phyloP scores from a whole-genome alignment of 2,329 filamentous ascomycete genomes.

The Emericellopsis atlantica region DNA sequence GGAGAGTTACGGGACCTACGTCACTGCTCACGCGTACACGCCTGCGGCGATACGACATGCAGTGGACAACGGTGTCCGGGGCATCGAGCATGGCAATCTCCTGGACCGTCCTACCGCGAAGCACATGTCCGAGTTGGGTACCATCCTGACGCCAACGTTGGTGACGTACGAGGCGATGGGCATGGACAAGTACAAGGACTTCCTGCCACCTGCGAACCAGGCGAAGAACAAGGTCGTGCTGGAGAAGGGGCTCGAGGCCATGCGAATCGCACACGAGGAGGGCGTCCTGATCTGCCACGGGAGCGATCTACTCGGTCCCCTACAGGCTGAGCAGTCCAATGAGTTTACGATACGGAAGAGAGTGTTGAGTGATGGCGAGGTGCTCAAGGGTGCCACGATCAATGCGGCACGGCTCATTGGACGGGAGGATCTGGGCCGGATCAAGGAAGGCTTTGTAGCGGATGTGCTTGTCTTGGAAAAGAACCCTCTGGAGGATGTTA shows the following conservation, averaged over 20 bases:
- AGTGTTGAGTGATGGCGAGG: conserved; percentile 9
- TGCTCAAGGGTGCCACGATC: conserved; percentile 21
- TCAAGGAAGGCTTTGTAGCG: conserved; percentile 34
- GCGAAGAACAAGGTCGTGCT: conserved; percentile 37
- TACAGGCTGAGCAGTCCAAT: conserved; percentile 16
- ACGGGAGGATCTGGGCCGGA: conserved; percentile 33
- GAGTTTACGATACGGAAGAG: conserved; percentile 17
- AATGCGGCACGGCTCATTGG: conserved; percentile 36
- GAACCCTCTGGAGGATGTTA: conserved; percentile 44
- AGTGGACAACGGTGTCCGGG: conserved; percentile 38
- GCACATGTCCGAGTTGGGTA: conserved; percentile 33
- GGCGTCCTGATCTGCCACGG: conserved; percentile 45
- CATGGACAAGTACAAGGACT: conserved; percentile 25
- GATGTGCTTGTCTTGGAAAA: conserved; percentile 37
- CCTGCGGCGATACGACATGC: conserved; percentile 34
- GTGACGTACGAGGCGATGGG: conserved; percentile 37
- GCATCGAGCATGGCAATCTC: conserved; percentile 36
- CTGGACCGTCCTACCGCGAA: conserved; percentile 27
- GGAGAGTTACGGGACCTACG: conserved; percentile 32
- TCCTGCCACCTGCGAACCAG: conserved; percentile 25
- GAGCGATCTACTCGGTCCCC: conserved; percentile 21
- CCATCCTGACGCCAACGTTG: conserved; percentile 40
- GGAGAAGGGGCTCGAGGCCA: conserved; percentile 26
- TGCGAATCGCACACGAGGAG: conserved; percentile 34
- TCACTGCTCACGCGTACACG: conserved; percentile 47